Evolutionary conservation across 371 early-diverging fungal genomes (phyloP).

Genomic region (Mortierella sp.): DNA sequence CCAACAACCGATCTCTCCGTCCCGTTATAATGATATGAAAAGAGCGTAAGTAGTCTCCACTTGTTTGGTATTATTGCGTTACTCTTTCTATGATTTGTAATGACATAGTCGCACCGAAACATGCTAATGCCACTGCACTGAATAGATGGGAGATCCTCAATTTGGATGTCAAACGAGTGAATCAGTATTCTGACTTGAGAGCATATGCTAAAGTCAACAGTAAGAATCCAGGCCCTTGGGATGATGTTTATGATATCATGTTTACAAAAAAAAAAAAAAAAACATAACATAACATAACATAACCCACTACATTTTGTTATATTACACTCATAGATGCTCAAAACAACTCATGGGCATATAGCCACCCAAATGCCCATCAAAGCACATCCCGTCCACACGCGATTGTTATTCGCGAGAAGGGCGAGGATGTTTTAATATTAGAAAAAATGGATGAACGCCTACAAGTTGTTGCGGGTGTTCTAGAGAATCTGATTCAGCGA

Average conservation of each 20-base stretch:
- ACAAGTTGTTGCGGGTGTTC: conserved; percentile 70
- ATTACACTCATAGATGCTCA: conserved; percentile 14
- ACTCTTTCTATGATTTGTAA: not conserved
- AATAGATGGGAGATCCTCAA: conserved; percentile 53
- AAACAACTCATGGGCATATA: conserved; percentile 43
- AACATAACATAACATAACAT: too few relatives aligned
- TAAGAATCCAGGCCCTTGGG: conserved; percentile 8
- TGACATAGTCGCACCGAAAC: not conserved
- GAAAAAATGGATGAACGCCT: conserved; percentile 63
- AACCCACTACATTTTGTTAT: not conserved
- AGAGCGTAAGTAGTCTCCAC: conserved; percentile 31
- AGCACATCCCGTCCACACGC: conserved; percentile 42
- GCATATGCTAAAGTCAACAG: conserved; percentile 33
- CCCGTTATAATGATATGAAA: conserved; percentile 46
- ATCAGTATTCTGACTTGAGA: conserved; percentile 41
- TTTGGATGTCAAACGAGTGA: conserved; percentile 49
- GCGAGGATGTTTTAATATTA: conserved; percentile 66
- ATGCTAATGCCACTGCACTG: not conserved
- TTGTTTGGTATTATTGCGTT: conserved; percentile 2
- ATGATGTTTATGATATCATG: not conserved
- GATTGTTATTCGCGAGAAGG: conserved; percentile 65
- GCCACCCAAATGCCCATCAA: conserved; percentile 36
- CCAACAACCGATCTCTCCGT: conserved; percentile 9
- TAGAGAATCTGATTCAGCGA: conserved; percentile 65
- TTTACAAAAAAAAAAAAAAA: not conserved